These are phyloP conservation scores for Xylaria curta DNA, from an alignment of 495 filamentous ascomycete genomes.

Conservation along the genomic window DNA sequence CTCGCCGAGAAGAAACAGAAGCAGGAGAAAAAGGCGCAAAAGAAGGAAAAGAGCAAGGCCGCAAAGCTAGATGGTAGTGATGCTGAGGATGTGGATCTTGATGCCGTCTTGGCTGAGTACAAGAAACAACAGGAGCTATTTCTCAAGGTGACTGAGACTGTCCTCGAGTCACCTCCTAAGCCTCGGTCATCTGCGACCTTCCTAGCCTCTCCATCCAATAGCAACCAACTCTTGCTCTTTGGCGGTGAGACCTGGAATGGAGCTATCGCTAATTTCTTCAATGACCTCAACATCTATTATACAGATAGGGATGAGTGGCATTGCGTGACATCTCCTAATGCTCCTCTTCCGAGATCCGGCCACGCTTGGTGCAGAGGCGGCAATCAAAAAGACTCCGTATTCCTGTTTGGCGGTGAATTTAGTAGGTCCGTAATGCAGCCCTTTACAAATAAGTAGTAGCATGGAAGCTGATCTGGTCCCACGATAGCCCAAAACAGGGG, in stretches of 20 bases:
- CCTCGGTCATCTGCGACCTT: constrained; percentile 80
- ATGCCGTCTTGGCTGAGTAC: constrained; percentile 95
- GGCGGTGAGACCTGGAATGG: constrained; percentile 79
- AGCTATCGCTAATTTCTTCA: constrained; percentile 67
- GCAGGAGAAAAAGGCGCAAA: constrained; percentile 67
- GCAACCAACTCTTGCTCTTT: constrained; percentile 89
- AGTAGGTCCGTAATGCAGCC: constrained; percentile 41
- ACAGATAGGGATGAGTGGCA: constrained; percentile 89
- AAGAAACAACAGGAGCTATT: constrained; percentile 84
- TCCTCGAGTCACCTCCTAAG: constrained; percentile 72
- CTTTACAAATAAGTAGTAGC: constrained; percentile 61
- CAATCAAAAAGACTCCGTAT: constrained; percentile 79
- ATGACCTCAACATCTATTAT: constrained; percentile 85
- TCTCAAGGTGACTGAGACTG: constrained; percentile 86
- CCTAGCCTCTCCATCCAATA: constrained; percentile 81
- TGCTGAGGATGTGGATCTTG: constrained; percentile 90
- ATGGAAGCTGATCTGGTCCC: constrained; percentile 12
- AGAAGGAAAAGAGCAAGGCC: constrained; percentile 63
- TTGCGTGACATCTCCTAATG: constrained; percentile 86
- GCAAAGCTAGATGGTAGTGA: constrained; percentile 72
- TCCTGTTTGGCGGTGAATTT: constrained; percentile 85
- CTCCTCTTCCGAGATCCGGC: constrained; percentile 86
- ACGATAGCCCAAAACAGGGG: constrained; percentile 79
- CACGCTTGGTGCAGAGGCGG: constrained; percentile 92
- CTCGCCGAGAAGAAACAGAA: constrained; percentile 69